Conservation (phyloP, 2,329 filamentous ascomycete genomes). For the Reticulascus tulasneorum region DNA sequence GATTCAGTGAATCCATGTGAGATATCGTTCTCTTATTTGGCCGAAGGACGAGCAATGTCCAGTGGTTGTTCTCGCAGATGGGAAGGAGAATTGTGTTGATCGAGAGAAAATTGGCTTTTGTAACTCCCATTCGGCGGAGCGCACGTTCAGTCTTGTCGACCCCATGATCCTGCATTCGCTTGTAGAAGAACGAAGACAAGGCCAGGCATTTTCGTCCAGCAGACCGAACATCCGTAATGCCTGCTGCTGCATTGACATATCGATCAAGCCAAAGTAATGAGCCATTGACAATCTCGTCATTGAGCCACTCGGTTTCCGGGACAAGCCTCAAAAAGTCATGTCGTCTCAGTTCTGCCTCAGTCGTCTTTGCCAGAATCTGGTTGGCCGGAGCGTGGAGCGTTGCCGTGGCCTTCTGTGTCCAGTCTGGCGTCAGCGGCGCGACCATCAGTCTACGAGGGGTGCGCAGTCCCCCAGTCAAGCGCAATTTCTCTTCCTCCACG, state of each 20-base stretch:
- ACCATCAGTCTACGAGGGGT: slow-evolving; percentile 6
- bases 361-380: slow-evolving; percentile 7
- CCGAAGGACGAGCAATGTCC: slow-evolving; percentile 67
- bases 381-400: slow-evolving; percentile 1
- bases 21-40: slow-evolving; percentile 57
- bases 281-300: slow-evolving; percentile 72
- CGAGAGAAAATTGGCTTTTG: slow-evolving; percentile 58
- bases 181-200: slow-evolving; percentile 65
- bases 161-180: slow-evolving; percentile 44
- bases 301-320: slow-evolving; percentile 60
- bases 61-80: slow-evolving; percentile 62
- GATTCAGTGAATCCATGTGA: slow-evolving; percentile 65
- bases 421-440: slow-evolving; percentile 4
- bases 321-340: slow-evolving; percentile 64
- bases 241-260: slow-evolving; percentile 53
- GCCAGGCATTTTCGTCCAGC: slow-evolving; percentile 55
- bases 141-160: slow-evolving; percentile 47
- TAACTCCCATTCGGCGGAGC: slow-evolving; percentile 53
- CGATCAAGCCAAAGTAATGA: slow-evolving; percentile 58
- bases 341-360: slow-evolving; percentile 20
- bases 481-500: slow-evolving; percentile 4
- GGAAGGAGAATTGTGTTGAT: slow-evolving; percentile 67
- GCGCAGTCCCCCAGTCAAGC: slow-evolving; percentile 12
- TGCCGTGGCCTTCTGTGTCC: slow-evolving; percentile 3
- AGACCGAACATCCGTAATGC: slow-evolving; percentile 37